Evolutionary conservation across 805 yeast genomes (phyloP), one percentile per base, ranked within the genome.

Genomic region (Teunomyces barrocoloradensis): DNA sequence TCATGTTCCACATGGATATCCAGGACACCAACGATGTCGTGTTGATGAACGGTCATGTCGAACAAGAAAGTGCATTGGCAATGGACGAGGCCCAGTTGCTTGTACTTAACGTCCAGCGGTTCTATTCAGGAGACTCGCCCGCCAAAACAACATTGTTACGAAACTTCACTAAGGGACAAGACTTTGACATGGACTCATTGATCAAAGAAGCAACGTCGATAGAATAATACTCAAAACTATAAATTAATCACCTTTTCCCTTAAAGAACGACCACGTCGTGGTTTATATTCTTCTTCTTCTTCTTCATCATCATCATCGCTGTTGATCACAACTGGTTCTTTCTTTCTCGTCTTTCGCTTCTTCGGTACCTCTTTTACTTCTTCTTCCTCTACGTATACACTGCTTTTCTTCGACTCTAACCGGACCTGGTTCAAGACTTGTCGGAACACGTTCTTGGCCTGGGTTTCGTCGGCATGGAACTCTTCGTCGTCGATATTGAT

Each of bases 31-130:
- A 87, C 52, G 82, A 75, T 0, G 48, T 88, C 0, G 88, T 88
- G 0, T 71, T 94, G 54, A 87, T 91, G 95, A 90, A 90, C 55
- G 96, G 97, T 1, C 77, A 76, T 30, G 82, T 90, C 3, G 96
- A 90, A 60, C 69, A 74, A 43, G 91, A 89, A 45, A 75, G 85
- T 11, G 74, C 83, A 32, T 69, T 91, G n/a, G 65, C 82, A 2
- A 54, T 84, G 48, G 84, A 77, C 42, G 96, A 91, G 53, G 86
- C 96, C 0, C 96, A 89, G 53, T 65, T 91, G 44, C 72, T 94
- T 44, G 71, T 88, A 25, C 68, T 88, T 49, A 86, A 87, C 57
- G 70, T 89, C 39, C 96, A 89, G 63, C 77, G 95, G 57, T 89
- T 89, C 59, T 89, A 87, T 60, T 96, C 90, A 42, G 95, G 85